Percentiles rank a stretch among this genome's conserved stretches.
Conservation (phyloP, 768 basidiomycete species). For the Guyanaporus albipodus region DNA sequence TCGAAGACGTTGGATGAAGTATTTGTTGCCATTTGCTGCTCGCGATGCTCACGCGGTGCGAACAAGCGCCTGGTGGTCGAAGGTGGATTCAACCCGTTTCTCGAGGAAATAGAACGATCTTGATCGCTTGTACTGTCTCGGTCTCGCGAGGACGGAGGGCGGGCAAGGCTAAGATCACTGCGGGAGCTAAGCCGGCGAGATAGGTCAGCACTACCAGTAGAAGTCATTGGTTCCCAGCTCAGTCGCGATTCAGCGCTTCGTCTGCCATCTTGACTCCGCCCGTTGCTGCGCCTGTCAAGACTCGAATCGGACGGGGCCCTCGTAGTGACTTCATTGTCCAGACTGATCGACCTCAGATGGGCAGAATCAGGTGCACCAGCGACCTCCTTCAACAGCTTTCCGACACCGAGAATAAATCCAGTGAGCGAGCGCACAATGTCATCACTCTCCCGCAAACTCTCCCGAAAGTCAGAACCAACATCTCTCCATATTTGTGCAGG, state of each 20-base stretch:
- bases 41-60: constrained; percentile 53
- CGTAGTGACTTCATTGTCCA: constrained; percentile 46
- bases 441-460: constrained; percentile 67
- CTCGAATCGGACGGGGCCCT: constrained; percentile 32
- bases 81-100: constrained; percentile 21
- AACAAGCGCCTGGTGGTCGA: constrained; percentile 49
- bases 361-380: constrained; percentile 31
- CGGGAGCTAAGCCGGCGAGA: constrained; percentile 27
- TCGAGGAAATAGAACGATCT: constrained; percentile 23
- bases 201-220: constrained; percentile 20
- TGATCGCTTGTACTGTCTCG: constrained; percentile 27
- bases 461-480: constrained; percentile 69
- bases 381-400: constrained; percentile 62
- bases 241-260: constrained; percentile 47
- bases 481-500: constrained; percentile 61
- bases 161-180: constrained; percentile 18
- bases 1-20: constrained; percentile 26
- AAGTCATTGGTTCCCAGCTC: constrained; percentile 40
- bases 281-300: constrained; percentile 38
- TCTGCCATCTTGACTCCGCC: constrained; percentile 53
- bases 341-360: constrained; percentile 48
- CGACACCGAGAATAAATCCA: constrained; percentile 70
- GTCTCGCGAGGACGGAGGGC: constrained; percentile 25
- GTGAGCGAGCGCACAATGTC: constrained; percentile 77
- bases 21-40: constrained; percentile 30